Percentiles rank a stretch among this genome's conserved stretches.
Evolutionary conservation across 148 eudicot genomes (phyloP).

Genomic region (Fagopyrum tataricum): DNA sequence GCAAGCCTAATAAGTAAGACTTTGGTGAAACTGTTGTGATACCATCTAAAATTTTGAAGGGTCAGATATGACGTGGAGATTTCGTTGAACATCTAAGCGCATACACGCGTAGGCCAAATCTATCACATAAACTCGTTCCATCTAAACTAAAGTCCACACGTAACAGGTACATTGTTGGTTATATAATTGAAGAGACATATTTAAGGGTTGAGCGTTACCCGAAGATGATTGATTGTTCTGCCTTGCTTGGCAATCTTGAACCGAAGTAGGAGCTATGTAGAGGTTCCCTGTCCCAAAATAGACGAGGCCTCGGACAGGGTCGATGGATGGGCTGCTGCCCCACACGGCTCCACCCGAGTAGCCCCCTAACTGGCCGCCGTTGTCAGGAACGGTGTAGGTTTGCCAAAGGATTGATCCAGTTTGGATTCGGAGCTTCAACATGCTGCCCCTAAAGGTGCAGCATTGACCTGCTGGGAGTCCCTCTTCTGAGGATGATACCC

Average conservation of each 20-base stretch:
- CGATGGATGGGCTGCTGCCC: slow-evolving; percentile 71
- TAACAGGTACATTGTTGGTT: too few relatives aligned
- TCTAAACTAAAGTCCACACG: too few relatives aligned
- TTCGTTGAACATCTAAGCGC: too few relatives aligned
- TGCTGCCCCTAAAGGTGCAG: slow-evolving; percentile 61
- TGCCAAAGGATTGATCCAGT: slow-evolving; percentile 53
- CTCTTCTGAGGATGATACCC: slow-evolving; percentile 58
- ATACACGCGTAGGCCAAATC: too few relatives aligned
- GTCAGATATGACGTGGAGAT: too few relatives aligned
- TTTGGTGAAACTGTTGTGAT: too few relatives aligned
- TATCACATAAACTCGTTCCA: too few relatives aligned
- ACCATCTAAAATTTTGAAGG: too few relatives aligned
- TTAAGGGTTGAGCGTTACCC: neutral
- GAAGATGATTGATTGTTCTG: slow-evolving; percentile 36
- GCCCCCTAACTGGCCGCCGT: slow-evolving; percentile 41
- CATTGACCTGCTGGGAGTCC: slow-evolving; percentile 29
- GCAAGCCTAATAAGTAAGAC: too few relatives aligned
- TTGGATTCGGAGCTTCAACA: slow-evolving; percentile 36
- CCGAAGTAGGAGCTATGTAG: slow-evolving; percentile 43
- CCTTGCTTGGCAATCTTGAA: slow-evolving; percentile 35
- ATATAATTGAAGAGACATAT: too few relatives aligned
- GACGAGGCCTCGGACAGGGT: slow-evolving; percentile 30
- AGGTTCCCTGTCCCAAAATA: slow-evolving; percentile 50
- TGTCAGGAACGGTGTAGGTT: slow-evolving; percentile 52
- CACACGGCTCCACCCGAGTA: slow-evolving; percentile 63